Evolutionary conservation across 768 basidiomycete genomes (phyloP).

Genomic region (Lepiota venenata): DNA sequence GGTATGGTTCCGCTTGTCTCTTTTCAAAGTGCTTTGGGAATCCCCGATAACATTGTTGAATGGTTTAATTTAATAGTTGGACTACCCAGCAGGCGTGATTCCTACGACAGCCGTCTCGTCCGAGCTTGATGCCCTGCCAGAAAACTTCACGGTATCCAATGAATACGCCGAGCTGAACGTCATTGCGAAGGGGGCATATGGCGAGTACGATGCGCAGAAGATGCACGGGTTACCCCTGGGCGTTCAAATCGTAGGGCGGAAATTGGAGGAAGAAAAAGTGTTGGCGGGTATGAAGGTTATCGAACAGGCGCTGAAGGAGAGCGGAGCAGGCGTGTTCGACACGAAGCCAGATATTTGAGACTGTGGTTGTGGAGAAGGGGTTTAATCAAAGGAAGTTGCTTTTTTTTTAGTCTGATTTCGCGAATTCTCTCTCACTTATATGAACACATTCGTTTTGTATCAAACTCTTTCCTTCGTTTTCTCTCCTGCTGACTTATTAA

Average conservation of each 20-base stretch:
- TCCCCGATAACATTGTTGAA: no score
- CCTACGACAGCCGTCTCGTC: conserved; percentile 54
- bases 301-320: conserved; percentile 31
- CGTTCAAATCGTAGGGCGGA: conserved; percentile 58
- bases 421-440: no score
- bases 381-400: no score
- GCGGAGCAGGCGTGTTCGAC: conserved; percentile 14
- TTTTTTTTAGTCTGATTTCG: no score
- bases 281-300: conserved; percentile 64
- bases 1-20: conserved; percentile 35
- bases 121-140: conserved; percentile 29
- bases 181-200: conserved; percentile 36
- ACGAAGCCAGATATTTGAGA: no score
- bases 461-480: neutral
- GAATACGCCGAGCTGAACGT: conserved; percentile 29
- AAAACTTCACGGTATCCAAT: conserved; percentile 27
- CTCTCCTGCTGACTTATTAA: neutral
- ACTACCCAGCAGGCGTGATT: conserved; percentile 55
- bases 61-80: conserved; percentile 34
- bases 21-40: neutral
- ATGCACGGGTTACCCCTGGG: conserved; percentile 71
- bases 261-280: conserved; percentile 73
- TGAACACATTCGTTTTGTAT: neutral
- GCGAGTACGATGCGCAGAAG: conserved; percentile 52
- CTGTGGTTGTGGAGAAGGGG: no score